Evolutionary conservation across 106 monocot genomes (phyloP), one percentile per base, ranked within the genome.

Genomic region (Apostasia ramifera): DNA sequence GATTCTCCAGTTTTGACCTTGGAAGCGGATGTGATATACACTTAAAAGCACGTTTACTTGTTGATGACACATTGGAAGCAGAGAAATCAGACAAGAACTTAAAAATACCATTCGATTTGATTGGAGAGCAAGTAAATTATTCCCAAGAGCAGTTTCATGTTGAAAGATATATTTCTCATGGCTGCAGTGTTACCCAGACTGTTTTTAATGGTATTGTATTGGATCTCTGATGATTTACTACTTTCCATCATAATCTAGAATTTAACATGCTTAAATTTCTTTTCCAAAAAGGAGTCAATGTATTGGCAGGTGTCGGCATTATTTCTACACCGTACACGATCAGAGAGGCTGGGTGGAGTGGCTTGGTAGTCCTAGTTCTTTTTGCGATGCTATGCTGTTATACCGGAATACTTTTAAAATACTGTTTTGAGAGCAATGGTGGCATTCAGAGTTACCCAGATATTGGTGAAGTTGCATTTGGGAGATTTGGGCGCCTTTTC

Each of bases 401-500:
- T 69, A 98, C 97, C 5, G 92, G 92, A 15, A 37, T 87, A 69
- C 87, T 98, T 58, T 66, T 98, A 83, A 92, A 79, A 70, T 71
- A 87, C 58, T 98, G 97, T 71, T 92, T 98, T 78, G 97, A 92
- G 75, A 92, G 92, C 72, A 92, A 87, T 85, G 87, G 85, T 70
- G 97, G 92, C 59, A 84, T 92, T 49, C 64, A 63, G 47, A 92
- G 83, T 57, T 98, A 92, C 63, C 92, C 97, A 42, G 97, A 92
- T 74, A 92, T 98, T 55, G 97, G 89, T 48, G 89, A 98, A 85
- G 97, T 92, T 74, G 97, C 97, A 8, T 98, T 90, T 80, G 97
- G 97, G 47, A 84, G 76, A 81, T 81, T 67, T 74, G 97, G 97
- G 40, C 89, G 97, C 13, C 61, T 89, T 62, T 77, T 92, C 47